These are phyloP conservation scores for Phaseolus lunatus DNA, from an alignment of 306 rosid genomes.

Conservation along the genomic window DNA sequence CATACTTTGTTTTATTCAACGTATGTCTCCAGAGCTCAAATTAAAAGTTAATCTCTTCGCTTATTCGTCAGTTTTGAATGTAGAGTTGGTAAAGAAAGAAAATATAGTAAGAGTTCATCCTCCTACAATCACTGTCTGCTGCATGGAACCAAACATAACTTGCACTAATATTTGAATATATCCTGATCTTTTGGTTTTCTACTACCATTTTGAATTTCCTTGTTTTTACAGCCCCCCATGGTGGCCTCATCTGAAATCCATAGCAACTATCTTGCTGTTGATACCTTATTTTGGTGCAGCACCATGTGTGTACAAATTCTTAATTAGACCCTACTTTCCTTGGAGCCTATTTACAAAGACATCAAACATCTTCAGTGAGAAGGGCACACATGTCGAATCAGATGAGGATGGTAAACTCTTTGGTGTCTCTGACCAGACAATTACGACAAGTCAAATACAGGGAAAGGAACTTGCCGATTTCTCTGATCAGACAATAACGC, in stretches of 20 bases:
- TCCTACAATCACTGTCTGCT: background rate
- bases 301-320: slow-evolving; percentile 49
- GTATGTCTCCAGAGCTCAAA: background rate
- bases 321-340: slow-evolving; percentile 41
- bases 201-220: slow-evolving; percentile 27
- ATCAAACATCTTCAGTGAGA: slow-evolving; percentile 36
- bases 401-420: slow-evolving; percentile 13
- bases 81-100: background rate
- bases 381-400: background rate
- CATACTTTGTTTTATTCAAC: background rate
- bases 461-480: slow-evolving; percentile 5
- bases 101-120: background rate
- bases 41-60: background rate
- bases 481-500: slow-evolving; percentile 38
- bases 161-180: slow-evolving; percentile 6
- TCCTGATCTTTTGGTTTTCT: slow-evolving; percentile 5
- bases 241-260: slow-evolving; percentile 65
- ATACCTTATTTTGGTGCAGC: slow-evolving; percentile 63
- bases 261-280: slow-evolving; percentile 56
- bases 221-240: slow-evolving; percentile 60
- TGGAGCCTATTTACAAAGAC: slow-evolving; percentile 37
- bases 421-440: slow-evolving; percentile 40
- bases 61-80: background rate
- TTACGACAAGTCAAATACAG: slow-evolving; percentile 24
- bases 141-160: slow-evolving; percentile 15